These are phyloP conservation scores for Suillus brevipes DNA, from an alignment of 768 basidiomycete species.

Conservation along the genomic window DNA sequence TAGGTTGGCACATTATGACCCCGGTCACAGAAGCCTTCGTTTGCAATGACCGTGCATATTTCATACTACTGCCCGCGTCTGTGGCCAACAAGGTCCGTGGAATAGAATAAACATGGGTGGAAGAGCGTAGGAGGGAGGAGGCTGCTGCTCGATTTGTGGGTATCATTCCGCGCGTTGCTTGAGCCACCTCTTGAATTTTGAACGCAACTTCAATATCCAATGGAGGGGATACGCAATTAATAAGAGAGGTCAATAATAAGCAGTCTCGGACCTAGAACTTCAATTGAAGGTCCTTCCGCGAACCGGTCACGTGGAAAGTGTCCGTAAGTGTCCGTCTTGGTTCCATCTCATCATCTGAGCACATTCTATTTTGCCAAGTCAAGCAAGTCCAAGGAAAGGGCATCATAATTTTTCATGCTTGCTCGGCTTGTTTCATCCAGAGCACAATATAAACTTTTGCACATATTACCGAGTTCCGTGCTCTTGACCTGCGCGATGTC, in stretches of 20 bases:
- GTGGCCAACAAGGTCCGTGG: background rate
- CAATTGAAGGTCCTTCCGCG: conserved; percentile 1
- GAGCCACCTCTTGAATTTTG: background rate
- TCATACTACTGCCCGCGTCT: background rate
- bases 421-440: background rate
- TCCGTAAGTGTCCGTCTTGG: background rate
- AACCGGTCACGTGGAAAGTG: background rate
- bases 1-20: background rate
- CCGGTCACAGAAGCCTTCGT: background rate
- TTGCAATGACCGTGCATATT: conserved; percentile 1
- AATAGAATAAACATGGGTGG: background rate
- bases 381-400: background rate
- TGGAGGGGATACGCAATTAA: background rate
- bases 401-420: background rate
- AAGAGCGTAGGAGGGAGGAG: conserved; percentile 22
- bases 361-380: background rate
- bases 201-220: background rate
- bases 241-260: background rate
- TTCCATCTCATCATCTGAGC: background rate
- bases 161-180: conserved; percentile 24
- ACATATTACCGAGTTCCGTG: background rate
- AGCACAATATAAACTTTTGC: background rate
- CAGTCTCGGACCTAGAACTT: background rate
- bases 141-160: conserved; percentile 29
- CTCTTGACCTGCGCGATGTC: conserved; percentile 39